Evolutionary conservation across 108 stramenopile genomes (phyloP), one percentile per base, ranked within the genome.

Genomic region (Nannochloropsis salina): DNA sequence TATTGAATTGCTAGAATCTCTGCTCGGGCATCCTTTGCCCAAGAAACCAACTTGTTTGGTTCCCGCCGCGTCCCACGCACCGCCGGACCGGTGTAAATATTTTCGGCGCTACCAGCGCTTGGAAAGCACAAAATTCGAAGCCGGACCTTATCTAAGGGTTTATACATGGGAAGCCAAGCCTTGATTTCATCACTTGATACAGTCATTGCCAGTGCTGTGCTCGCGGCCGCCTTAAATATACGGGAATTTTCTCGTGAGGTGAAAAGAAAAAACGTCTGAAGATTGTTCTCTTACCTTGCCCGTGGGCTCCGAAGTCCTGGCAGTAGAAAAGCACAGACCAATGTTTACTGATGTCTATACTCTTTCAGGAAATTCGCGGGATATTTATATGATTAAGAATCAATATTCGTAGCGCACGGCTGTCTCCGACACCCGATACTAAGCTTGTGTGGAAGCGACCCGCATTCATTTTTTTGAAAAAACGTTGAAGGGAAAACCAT

Each of bases 41-140:
- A 74, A 74, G 61, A 15, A 15, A 74, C n/a, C 20, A 74, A n/a
- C 61, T 74, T 74, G 61, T 74, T 74, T 15, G 61, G 61, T n/a
- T 15, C n/a, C 61, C 61, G 61, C n/a, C n/a, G 61, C 61, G 15
- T 74, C 61, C n/a, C 61, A 15, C 61, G 61, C 20, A 74, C 61
- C 8, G 61, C 61, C 61, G n/a, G n/a, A 15, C 61, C 61, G 20
- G 61, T 74, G n/a, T 74, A 74, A n/a, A 74, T 74, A n/a, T 74
- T 74, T n/a, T 74, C 61, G 61, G 61, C 61, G 61, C 61, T 74
- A 2, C 61, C 61, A 15, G 61, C 61, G 61, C 61, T 74, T 15
- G 61, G 61, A 74, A 74, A 74, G 61, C 61, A 74, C 61, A 74
- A 74, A 74, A 74, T 74, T 4, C 61, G 61, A 74, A 74, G 61